Base-by-base conservation (phyloP, 1,139 yeast species). In the Protomyces macrosporus region DNA sequence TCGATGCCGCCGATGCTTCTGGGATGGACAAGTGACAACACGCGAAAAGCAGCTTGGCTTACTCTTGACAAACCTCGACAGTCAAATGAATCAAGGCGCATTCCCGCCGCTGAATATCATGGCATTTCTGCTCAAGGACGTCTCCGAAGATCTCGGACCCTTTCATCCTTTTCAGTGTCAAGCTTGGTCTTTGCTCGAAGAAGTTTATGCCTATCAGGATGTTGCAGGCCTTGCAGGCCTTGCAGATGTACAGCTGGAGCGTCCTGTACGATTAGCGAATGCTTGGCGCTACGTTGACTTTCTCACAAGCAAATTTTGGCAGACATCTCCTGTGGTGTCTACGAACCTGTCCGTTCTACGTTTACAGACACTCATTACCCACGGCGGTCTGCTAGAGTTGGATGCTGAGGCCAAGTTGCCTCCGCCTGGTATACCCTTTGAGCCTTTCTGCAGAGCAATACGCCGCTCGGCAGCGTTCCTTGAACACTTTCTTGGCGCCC, bases 271-370 rank as follows among this genome's bases (percentile, higher is more conserved):
- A 3, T 10, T 58, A 4, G 62, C 62, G 42, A 58, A 58, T 35
- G 62, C 62, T 23, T 58, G 56, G 56, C 16, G 16, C 42, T 35
- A 33, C 23, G 62, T 58, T 39, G 39, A 36, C 23, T 52, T 52
- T 7, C 56, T 58, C 45, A 33, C 40, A 34, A 9, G 12, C 34
- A 51, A 30, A 12, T 48, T 51, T 37, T 58, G 62, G 62, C 9
- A 16, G 6, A 42, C 45, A 4, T 40, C 56, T 34, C 62, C 62
- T 32, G 62, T 58, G 14, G 62, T 58, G 30, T 56, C 62, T 36
- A 58, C 62, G 42, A 58, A 58, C 53, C 56, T 58, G 14, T 37
- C 62, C 54, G 32, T 58, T 40, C 45, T 51, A n/a, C 50, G 56
- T 3, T n/a, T 58, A 3, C 55, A 52, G 6, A 40, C 56, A n/a